A percentile compares a stretch with the other conserved stretches of the same genome.
phyloP scores from a whole-genome alignment of 176 grass and related monocot species.

The Tillandsia fasciculata region DNA sequence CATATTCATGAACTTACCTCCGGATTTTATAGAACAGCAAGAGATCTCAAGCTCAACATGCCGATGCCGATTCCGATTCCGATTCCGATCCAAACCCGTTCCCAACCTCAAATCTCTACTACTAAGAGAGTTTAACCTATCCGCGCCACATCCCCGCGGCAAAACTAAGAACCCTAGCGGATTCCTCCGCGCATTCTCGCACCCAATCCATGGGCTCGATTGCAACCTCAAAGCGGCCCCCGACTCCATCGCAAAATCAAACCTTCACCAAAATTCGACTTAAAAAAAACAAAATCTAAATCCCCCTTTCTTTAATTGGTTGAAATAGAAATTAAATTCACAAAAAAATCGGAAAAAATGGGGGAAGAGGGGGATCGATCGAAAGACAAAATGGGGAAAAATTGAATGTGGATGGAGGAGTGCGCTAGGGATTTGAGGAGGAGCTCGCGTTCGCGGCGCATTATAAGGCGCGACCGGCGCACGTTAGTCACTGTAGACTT shows the following conservation, averaged over 20 bases:
- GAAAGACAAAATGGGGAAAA: neutral
- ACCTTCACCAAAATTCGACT: slow-evolving; percentile 1
- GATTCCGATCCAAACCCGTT: neutral
- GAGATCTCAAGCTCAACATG: neutral
- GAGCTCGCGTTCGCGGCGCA: neutral
- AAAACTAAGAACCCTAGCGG: neutral
- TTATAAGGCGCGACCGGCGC: neutral
- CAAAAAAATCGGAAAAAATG: neutral
- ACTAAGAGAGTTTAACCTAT: neutral
- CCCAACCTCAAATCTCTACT: neutral
- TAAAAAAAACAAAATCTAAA: neutral
- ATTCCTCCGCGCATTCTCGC: neutral
- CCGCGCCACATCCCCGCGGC: neutral
- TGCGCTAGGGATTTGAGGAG: neutral
- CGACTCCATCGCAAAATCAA: neutral
- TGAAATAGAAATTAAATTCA: neutral
- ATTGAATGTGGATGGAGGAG: neutral
- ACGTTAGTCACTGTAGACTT: neutral
- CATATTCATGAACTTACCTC: neutral
- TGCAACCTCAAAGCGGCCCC: neutral
- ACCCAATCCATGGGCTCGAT: slow-evolving; percentile 2
- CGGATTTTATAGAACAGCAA: neutral
- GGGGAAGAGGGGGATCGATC: neutral
- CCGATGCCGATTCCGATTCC: neutral
- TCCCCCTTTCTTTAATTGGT: neutral